phyloP scores from a whole-genome alignment of 192 early-diverging fungal species.

The Linnemannia exigua region DNA sequence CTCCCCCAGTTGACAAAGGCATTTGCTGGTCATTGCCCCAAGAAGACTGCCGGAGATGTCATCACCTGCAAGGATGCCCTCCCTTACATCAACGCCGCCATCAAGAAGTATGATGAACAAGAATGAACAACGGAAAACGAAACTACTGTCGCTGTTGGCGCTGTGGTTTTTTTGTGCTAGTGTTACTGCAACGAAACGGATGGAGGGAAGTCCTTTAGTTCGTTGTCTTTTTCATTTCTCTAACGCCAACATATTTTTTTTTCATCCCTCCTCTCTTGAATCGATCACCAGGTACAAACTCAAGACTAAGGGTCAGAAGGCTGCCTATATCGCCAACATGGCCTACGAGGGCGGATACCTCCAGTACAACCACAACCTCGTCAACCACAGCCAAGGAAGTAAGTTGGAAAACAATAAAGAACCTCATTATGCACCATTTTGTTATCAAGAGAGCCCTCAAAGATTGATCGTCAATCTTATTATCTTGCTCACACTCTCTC shows the following conservation, averaged over 20 bases:
- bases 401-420: slow-evolving; percentile 16
- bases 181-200: neutral
- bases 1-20: slow-evolving; percentile 40
- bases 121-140: neutral
- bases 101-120: slow-evolving; percentile 32
- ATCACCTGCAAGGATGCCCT: slow-evolving; percentile 56
- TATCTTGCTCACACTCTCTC: neutral
- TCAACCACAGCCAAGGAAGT: slow-evolving; percentile 39
- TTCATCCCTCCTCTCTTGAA: neutral
- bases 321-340: slow-evolving; percentile 55
- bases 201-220: neutral
- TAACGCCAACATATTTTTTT: neutral
- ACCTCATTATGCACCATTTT: neutral
- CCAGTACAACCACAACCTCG: slow-evolving; percentile 46
- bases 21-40: slow-evolving; percentile 47
- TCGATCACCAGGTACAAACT: slow-evolving; percentile 18
- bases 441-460: neutral
- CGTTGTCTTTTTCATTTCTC: neutral
- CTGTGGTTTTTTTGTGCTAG: neutral
- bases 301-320: slow-evolving; percentile 46
- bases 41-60: slow-evolving; percentile 30
- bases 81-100: slow-evolving; percentile 53
- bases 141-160: neutral
- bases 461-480: neutral
- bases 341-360: slow-evolving; percentile 47